Evolutionary conservation across 306 rosid species (phyloP), one percentile per base, ranked within the genome.

Genomic region (Alnus glutinosa): DNA sequence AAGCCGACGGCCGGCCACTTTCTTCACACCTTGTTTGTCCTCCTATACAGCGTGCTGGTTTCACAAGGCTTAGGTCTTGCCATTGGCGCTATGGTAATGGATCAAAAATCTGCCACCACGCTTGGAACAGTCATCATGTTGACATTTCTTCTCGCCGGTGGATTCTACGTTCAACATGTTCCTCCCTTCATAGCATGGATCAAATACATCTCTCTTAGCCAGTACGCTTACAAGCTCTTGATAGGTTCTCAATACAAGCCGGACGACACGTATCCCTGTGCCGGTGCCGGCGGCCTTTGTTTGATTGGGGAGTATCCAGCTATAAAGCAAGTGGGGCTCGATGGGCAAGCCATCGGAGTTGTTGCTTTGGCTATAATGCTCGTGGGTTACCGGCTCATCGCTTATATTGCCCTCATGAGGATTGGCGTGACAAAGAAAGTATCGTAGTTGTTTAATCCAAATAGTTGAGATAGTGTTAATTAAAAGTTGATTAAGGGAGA

Each of bases 21-120:
- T 73, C 36, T 89, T 0, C 69, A 3, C 77, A 80, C 91, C 39
- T 66, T 89, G 34, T 54, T 77, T 1, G 46, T 12, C 66, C 89
- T 84, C 61, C 75, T 93, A 7, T 80, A 84, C 37, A 73, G 77
- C 46, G 94, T 93, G 9, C 7, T 93, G 1, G 96, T 91, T 0
- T 12, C 96, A 7, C 94, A 87, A 83, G 98, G 96, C 14, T 59
- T 91, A 5, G 96, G 94, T 5, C 88, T 93, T 11, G 94, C 96
- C 3, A 63, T 93, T 7, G 98, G 98, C 2, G 96, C 96, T 1
- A 2, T 79, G 3, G 81, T 93, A 0, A 85, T 93, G 88, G 89
- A 89, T 55, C 88, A 73, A 54, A 81, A 80, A 77, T 46, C 89
- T 2, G 94, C 94, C 30, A 79, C 94, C 2, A 85, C 89, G 5